A percentile compares a stretch with the other conserved stretches of the same genome.
phyloP scores from a whole-genome alignment of 176 grass and related monocot genomes.

The Alopecurus myosuroides region DNA sequence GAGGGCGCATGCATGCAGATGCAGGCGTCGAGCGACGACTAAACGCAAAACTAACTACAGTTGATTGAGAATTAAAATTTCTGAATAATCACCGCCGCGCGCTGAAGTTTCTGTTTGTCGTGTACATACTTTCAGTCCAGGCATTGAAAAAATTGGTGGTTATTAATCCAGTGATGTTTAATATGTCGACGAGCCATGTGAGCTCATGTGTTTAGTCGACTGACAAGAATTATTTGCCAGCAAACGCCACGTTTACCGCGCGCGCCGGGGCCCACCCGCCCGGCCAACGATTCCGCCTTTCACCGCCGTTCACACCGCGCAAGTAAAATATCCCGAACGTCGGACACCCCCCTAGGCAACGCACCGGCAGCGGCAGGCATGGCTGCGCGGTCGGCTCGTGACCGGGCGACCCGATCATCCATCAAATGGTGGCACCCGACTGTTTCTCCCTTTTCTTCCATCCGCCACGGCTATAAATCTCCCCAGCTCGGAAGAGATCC shows the following conservation, averaged over 20 bases:
- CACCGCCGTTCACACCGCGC: slow-evolving; percentile 15
- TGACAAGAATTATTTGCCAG: too few species aligned
- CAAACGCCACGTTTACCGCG: not conserved
- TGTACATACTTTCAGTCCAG: not conserved
- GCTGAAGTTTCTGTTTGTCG: not conserved
- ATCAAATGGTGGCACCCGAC: too few species aligned
- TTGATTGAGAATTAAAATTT: not conserved
- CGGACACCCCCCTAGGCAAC: not conserved
- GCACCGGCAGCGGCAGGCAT: not conserved
- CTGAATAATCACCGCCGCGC: not conserved
- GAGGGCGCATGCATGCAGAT: not conserved
- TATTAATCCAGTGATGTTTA: not conserved
- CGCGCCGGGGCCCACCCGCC: not conserved
- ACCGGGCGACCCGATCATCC: too few species aligned
- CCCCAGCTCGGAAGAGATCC: slow-evolving; percentile 16
- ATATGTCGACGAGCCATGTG: too few species aligned
- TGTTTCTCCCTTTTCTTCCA: not conserved
- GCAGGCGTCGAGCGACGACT: not conserved
- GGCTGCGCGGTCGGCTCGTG: slow-evolving; percentile 18
- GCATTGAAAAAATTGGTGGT: not conserved
- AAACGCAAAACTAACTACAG: not conserved
- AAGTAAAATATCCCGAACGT: not conserved
- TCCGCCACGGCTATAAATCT: slow-evolving; percentile 5
- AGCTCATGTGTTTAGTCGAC: too few species aligned
- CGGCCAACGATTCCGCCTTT: not conserved